Base-by-base conservation (phyloP, 345 rosid genomes). In the Schrenkiella parvula region DNA sequence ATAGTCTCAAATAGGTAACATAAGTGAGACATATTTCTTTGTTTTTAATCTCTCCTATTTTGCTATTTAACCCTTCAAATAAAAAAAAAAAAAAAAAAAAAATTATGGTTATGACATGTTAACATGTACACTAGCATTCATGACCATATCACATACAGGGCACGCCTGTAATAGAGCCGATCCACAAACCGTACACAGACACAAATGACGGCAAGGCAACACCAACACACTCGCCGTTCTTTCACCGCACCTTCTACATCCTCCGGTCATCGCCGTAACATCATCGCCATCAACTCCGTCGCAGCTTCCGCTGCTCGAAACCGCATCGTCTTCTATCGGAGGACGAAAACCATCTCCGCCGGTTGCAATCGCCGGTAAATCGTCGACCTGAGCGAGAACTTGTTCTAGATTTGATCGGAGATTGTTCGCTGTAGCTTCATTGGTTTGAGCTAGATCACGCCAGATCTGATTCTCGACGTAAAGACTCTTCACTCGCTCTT, bases 191-290 rank as follows among this genome's bases (percentile, higher is more conserved):
- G 93, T 56, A 77, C 96, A 89, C 35, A 92, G 75, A 84, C 98
- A 87, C 42, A 92, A 83, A 76, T 92, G 98, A 72, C 95, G 80
- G 73, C 98, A 92, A 47, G 98, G 96, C 74, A 92, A 65, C 77
- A 92, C 70, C 90, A 92, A 44, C 68, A 92, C 98, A 53, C 88
- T 78, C 21, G 92, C 73, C 37, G 81, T 90, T 66, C 62, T 71
- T 62, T 81, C 83, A 70, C 93, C 86, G 69, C 98, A 92, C 76
- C 73, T 77, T 71, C 69, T 66, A 79, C 93, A 89, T 0, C 64
- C 78, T 0, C 70, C 77, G 8, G 21, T 58, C 14, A 60, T 48
- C 38, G 48, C 52, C 64, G 70, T 68, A n/a, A 18, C 54, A 8
- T 43, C 14, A 32, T 60, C n/a, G 65, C 58, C 14, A 32, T 48